Evolutionary conservation across 495 filamentous ascomycete species (phyloP), one percentile per base, ranked within the genome.

Genomic region (Penicillium maclennaniae): DNA sequence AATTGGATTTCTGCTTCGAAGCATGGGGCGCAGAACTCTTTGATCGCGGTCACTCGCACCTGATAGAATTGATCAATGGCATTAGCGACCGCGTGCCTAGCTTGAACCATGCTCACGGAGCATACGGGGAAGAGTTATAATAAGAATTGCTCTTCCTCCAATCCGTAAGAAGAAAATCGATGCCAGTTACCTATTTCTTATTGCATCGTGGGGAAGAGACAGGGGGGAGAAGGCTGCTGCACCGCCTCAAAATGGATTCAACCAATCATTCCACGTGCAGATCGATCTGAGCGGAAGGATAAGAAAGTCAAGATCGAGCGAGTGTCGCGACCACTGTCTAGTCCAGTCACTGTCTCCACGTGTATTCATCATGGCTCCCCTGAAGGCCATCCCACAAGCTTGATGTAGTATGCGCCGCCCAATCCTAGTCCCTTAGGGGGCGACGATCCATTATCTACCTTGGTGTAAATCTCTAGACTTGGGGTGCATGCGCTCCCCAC

Each of bases 401-500:
- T 54, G 40, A 60, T 23, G 53, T 47, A 48, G 31, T 20, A 48
- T 43, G 12, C 39, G 44, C 26, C 17, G 43, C 31, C 38, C 28
- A 21, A 25, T 3, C 34, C 47, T 14, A 25, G 9, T 10, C 15
- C 10, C 21, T 23, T 7, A 7, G 2, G 4, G 16, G 19, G 41
- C 55, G 54, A 47, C 47, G 44, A 52, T 19, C 46, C 45, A 19
- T 37, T 36, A 54, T 48, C 50, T 44, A 44, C 34, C 36, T 34
- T 12, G 25, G 38, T 19, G 26, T 25, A 43, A 23, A 43, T 28
- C 23, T 25, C 15, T 15, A 34, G 19, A 21, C 26, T 40, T 49
- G 48, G 31, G 42, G 27, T 54, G 43, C 49, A 56, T 51, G 27
- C 23, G 49, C 26, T 45, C 49, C 31, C 44, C 41, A 59, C 56